Evolutionary conservation across 768 basidiomycete genomes (phyloP).

Genomic region (Xerocomus spinulosus): DNA sequence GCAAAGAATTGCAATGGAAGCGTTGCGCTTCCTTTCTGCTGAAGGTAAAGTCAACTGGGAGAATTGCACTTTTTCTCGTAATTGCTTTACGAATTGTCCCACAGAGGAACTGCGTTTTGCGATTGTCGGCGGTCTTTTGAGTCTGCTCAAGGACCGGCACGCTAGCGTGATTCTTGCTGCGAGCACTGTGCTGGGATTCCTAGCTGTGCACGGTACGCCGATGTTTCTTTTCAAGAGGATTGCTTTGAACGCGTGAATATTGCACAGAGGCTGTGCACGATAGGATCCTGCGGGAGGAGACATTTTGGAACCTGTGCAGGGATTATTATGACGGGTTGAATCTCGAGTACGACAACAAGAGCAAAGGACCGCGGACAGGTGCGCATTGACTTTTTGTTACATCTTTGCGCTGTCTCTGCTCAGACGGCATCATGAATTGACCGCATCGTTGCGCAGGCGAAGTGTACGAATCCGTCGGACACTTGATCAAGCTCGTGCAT

Average conservation of each 20-base stretch:
- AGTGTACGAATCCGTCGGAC: slow-evolving; percentile 20
- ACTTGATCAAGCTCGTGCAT: slow-evolving; percentile 23
- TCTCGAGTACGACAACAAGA: slow-evolving; percentile 13
- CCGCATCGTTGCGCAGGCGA: too few species aligned
- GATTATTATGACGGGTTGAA: slow-evolving; percentile 18
- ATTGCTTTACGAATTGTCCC: not conserved
- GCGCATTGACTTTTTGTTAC: not conserved
- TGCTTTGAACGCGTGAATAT: not conserved
- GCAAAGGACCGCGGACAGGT: slow-evolving; percentile 12
- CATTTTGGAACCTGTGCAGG: slow-evolving; percentile 18
- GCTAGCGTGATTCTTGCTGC: slow-evolving; percentile 15
- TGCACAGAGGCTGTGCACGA: slow-evolving; percentile 16
- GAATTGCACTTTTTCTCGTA: not conserved
- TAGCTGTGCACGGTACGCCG: slow-evolving; percentile 16
- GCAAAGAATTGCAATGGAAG: slow-evolving; percentile 14
- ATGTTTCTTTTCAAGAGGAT: not conserved
- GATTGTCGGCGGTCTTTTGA: slow-evolving; percentile 11
- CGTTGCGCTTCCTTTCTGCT: slow-evolving; percentile 10
- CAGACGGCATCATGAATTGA: too few species aligned
- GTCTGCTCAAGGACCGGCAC: slow-evolving; percentile 14
- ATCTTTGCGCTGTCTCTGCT: too few species aligned
- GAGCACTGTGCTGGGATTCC: slow-evolving; percentile 10
- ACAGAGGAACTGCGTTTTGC: slow-evolving; percentile 10
- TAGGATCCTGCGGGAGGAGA: slow-evolving; percentile 7
- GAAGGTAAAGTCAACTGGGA: slow-evolving; percentile 16